A percentile compares a stretch with the other conserved stretches of the same genome.
These are phyloP conservation scores for Clarkia xantiana DNA, from an alignment of 345 rosid species.

Conservation along the genomic window DNA sequence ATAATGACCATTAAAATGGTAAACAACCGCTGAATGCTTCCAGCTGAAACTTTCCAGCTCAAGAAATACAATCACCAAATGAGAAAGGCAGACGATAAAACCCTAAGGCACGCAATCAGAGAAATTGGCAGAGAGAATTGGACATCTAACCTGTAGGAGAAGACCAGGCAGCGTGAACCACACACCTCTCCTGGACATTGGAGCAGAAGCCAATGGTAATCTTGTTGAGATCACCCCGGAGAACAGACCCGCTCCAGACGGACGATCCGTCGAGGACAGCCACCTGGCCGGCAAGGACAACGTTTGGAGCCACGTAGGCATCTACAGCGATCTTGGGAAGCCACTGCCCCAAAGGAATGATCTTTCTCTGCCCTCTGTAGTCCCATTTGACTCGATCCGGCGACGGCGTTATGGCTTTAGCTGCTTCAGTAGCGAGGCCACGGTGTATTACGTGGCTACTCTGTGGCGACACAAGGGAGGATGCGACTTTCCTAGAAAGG, in stretches of 20 bases:
- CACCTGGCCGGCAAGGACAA: constrained; percentile 91
- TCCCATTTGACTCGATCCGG: constrained; percentile 91
- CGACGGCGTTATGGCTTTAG: constrained; percentile 45
- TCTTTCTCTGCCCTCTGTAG: constrained; percentile 87
- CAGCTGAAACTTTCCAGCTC: too few relatives aligned
- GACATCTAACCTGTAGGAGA: constrained; percentile 67
- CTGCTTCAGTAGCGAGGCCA: constrained; percentile 17
- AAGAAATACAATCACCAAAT: too few relatives aligned
- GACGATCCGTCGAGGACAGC: constrained; percentile 75
- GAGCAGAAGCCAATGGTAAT: constrained; percentile 86
- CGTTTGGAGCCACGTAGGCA: constrained; percentile 89
- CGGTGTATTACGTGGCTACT: constrained; percentile 14
- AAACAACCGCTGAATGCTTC: too few relatives aligned
- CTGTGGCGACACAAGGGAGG: constrained; percentile 7
- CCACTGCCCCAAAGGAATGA: constrained; percentile 93
- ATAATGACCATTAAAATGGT: too few relatives aligned
- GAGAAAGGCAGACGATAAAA: background rate
- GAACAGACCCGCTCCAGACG: constrained; percentile 82
- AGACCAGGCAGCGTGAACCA: constrained; percentile 91
- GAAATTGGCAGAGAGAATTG: background rate
- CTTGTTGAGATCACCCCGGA: constrained; percentile 95
- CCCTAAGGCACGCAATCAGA: constrained; percentile 1
- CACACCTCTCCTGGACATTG: constrained; percentile 88
- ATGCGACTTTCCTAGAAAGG: constrained; percentile 28
- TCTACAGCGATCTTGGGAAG: constrained; percentile 88